A percentile compares a stretch with the other conserved stretches of the same genome.
Evolutionary conservation across 1,139 yeast genomes (phyloP).

Genomic region (Petasospora fabianii): DNA sequence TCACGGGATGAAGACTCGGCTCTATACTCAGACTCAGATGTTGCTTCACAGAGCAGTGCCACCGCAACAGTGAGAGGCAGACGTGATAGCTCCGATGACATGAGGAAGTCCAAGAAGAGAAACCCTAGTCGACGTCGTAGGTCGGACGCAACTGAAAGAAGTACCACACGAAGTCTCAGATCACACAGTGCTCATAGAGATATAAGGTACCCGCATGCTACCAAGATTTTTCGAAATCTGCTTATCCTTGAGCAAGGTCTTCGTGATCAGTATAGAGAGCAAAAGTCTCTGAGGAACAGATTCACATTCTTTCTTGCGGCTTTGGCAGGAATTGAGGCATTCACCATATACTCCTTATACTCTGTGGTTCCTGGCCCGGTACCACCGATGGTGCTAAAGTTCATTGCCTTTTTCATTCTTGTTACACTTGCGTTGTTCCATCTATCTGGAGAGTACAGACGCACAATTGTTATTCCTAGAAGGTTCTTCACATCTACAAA

Average conservation of each 20-base stretch:
- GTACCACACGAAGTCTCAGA: constrained; percentile 23
- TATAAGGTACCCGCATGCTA: constrained; percentile 45
- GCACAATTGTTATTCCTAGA: constrained; percentile 80
- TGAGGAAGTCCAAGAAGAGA: constrained; percentile 7
- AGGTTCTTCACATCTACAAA: constrained; percentile 75
- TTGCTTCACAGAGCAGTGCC: constrained; percentile 26
- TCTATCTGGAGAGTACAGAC: constrained; percentile 82
- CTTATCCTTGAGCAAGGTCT: constrained; percentile 81
- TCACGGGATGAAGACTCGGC: constrained; percentile 36
- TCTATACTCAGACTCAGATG: constrained; percentile 35
- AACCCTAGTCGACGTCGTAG: constrained; percentile 12
- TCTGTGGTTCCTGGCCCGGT: constrained; percentile 16
- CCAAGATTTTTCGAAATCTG: constrained; percentile 74
- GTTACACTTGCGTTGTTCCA: constrained; percentile 77
- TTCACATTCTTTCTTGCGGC: constrained; percentile 67
- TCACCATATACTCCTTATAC: constrained; percentile 33
- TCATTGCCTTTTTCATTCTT: constrained; percentile 60
- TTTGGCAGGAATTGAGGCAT: constrained; percentile 37
- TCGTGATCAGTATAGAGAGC: constrained; percentile 74
- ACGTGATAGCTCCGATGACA: constrained; percentile 1
- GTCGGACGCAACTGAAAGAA: constrained; percentile 20
- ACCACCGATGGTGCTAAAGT: constrained; percentile 48
- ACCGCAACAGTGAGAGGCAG: constrained; percentile 4
- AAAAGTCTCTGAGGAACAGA: constrained; percentile 64
- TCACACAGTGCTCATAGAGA: constrained; percentile 26